Evolutionary conservation across 129 eudicot genomes (phyloP).

Genomic region (Scalesia atractyloides): DNA sequence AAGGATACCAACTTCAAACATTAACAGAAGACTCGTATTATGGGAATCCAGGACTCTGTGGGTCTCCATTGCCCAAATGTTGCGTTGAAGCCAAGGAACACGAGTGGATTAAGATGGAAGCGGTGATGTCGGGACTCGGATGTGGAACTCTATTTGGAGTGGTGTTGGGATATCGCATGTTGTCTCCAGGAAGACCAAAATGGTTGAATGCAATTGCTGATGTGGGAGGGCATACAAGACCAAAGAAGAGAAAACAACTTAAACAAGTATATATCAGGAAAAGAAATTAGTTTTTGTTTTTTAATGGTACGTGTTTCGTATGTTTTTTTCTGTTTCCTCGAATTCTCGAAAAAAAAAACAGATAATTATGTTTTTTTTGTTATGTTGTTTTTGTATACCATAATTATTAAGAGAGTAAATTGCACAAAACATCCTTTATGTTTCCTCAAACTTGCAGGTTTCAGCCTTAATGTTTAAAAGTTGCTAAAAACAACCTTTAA

Average conservation of each 20-base stretch:
- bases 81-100: background rate
- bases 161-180: conserved; percentile 17
- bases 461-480: too few relatives aligned
- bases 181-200: conserved; percentile 13
- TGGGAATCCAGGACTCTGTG: conserved; percentile 16
- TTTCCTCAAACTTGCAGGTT: too few relatives aligned
- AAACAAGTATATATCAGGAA: too few relatives aligned
- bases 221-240: background rate
- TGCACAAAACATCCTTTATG: too few relatives aligned
- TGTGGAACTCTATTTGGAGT: conserved; percentile 20
- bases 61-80: background rate
- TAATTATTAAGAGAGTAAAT: too few relatives aligned
- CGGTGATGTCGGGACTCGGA: conserved; percentile 16
- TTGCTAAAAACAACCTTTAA: too few relatives aligned
- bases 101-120: conserved; percentile 11
- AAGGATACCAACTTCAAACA: background rate
- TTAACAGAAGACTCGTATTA: background rate
- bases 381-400: too few relatives aligned
- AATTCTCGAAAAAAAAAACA: background rate
- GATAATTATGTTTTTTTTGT: too few relatives aligned
- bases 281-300: background rate
- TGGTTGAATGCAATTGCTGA: background rate
- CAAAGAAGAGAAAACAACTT: too few relatives aligned
- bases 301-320: background rate
- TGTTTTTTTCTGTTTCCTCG: background rate